A percentile compares a stretch with the other conserved stretches of the same genome.
Evolutionary conservation across 441 rosid species (phyloP).

Genomic region (Populus hybrid): DNA sequence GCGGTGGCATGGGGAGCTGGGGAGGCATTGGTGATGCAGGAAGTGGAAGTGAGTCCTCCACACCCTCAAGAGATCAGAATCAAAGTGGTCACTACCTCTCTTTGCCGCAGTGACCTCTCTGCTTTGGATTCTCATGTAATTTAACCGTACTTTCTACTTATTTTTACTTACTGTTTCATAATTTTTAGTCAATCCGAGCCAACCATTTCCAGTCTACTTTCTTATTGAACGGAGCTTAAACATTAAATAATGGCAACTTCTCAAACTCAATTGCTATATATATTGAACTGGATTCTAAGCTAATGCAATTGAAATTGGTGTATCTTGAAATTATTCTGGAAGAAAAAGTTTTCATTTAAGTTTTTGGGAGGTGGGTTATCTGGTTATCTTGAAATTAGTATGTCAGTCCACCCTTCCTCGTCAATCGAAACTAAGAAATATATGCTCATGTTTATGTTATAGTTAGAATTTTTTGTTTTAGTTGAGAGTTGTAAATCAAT

Average conservation of each 20-base stretch:
- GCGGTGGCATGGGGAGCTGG: constrained; percentile 96
- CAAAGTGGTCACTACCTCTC: constrained; percentile 80
- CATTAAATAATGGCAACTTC: not conserved
- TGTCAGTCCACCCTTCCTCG: not conserved
- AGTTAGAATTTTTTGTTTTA: not conserved
- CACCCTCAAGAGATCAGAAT: constrained; percentile 71
- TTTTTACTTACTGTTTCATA: not conserved
- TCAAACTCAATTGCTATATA: not conserved
- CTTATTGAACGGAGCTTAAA: not conserved
- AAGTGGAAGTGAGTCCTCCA: constrained; percentile 83
- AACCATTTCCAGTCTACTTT: not conserved
- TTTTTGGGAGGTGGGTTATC: not conserved
- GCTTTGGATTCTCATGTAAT: constrained; percentile 86
- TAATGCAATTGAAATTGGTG: not conserved
- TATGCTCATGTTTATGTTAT: not conserved
- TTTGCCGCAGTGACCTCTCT: constrained; percentile 77
- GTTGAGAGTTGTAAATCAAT: not conserved
- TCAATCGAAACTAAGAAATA: not conserved
- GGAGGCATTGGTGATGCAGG: constrained; percentile 70
- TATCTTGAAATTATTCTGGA: not conserved
- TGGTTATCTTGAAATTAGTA: not conserved
- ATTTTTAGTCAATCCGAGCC: not conserved
- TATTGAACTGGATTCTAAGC: not conserved
- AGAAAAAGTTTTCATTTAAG: not conserved
- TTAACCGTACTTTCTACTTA: not conserved